Evolutionary conservation across 495 filamentous ascomycete species (phyloP), one percentile per base, ranked within the genome.

Genomic region (Penicillium arizonense): DNA sequence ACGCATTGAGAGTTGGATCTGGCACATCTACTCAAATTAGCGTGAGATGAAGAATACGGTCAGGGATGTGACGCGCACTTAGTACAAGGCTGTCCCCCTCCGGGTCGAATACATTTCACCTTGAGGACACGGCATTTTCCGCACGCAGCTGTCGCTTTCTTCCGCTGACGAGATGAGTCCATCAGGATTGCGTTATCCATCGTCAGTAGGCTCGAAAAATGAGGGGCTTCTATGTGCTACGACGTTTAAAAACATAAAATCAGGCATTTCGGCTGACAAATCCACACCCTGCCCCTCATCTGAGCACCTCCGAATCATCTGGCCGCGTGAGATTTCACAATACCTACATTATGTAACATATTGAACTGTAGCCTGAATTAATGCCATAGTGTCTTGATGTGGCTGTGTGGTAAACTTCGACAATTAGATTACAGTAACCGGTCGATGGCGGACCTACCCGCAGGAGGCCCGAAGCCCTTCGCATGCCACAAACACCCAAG

Each of bases 41-140:
- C 41, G 0, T 7, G 13, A 28, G 34, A 11, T 14, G 11, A 48
- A 37, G 12, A 47, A 38, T 37, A 35, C 35, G 36, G 23, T 20
- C n/a, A 38, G 43, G 49, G 16, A 28, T 42, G 26, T 42, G 41
- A 30, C 16, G 48, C 53, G 41, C 20, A 57, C 55, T 57, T 57
- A 2, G 34, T 53, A 47, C 55, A 57, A 47, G 55, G 49, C 37
- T 57, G 42, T 47, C 43, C 55, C 24, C 34, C 55, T 16, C 9
- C 43, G 16, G 37, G 14, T 24, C 47, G 48, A 51, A 57, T 57
- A 53, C 55, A 57, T 57, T 57, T 57, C 36, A 57, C 55, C 43
- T 57, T 57, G 18, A 57, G 49, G 11, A 41, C 49, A 47, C 55
- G 55, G 43, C 55, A 57, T 57, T 52, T 52, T 43, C 53, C 49